Percentiles rank a stretch among this genome's conserved stretches.
Evolutionary conservation across 2,329 filamentous ascomycete species (phyloP).

Genomic region (Alternaria triticina): DNA sequence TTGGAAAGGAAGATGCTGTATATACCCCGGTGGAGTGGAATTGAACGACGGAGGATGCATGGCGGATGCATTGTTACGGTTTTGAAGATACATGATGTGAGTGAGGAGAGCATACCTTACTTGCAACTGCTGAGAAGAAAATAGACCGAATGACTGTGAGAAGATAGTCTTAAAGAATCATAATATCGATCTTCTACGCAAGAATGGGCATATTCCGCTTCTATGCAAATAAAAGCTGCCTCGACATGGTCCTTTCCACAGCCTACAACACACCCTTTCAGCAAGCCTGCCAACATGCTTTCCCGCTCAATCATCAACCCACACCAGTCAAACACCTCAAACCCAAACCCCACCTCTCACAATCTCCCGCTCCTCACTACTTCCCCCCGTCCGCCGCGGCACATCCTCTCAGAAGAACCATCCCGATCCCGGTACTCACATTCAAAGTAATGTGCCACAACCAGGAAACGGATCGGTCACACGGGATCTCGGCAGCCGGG

Average conservation of each 20-base stretch:
- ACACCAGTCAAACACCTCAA: background rate
- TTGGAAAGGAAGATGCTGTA: background rate
- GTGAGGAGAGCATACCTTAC: rapidly evolving
- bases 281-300: background rate
- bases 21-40: background rate
- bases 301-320: background rate
- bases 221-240: background rate
- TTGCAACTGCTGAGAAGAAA: background rate
- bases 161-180: background rate
- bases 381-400: background rate
- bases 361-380: background rate
- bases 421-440: background rate
- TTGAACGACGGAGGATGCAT: background rate
- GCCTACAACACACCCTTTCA: background rate
- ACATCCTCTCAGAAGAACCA: background rate
- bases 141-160: background rate
- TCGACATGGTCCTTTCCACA: background rate
- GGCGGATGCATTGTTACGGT: background rate
- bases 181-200: background rate
- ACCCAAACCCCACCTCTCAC: background rate
- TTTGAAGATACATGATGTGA: too few relatives aligned
- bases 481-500: background rate
- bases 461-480: background rate
- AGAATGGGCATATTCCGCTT: background rate
- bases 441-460: background rate